Evolutionary conservation across 768 basidiomycete genomes (phyloP).

Genomic region (Hortiboletus campestris): DNA sequence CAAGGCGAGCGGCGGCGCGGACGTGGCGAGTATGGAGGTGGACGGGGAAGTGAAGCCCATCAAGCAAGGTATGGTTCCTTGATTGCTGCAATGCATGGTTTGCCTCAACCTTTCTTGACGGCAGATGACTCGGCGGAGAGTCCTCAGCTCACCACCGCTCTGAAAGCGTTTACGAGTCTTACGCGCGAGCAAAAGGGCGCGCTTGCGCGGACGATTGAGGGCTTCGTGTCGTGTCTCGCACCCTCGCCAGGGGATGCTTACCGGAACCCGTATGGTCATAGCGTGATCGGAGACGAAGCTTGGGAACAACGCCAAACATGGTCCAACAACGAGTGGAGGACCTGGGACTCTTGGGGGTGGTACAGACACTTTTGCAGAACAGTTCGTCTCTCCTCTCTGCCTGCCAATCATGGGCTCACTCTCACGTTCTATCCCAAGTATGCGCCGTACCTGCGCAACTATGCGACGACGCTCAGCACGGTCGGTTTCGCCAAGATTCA

Average conservation of each 20-base stretch:
- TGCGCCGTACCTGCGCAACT: conserved; percentile 74
- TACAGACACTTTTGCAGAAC: conserved; percentile 83
- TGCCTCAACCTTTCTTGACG: conserved; percentile 4
- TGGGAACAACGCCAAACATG: conserved; percentile 73
- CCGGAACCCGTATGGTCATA: conserved; percentile 50
- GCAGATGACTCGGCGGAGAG: conserved; percentile 56
- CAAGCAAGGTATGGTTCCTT: conserved; percentile 32
- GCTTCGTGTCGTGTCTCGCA: conserved; percentile 68
- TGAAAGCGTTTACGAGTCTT: conserved; percentile 73
- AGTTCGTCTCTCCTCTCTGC: conserved; percentile 43
- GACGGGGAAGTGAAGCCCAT: conserved; percentile 70
- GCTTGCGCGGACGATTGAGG: conserved; percentile 68
- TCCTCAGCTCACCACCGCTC: conserved; percentile 63
- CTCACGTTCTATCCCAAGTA: conserved; percentile 47
- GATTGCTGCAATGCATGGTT: too few relatives aligned
- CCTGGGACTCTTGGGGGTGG: conserved; percentile 91
- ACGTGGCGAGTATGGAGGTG: conserved; percentile 56
- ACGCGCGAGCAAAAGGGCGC: conserved; percentile 75
- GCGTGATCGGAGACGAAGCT: conserved; percentile 59
- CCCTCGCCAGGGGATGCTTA: conserved; percentile 40
- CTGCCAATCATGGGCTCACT: neutral
- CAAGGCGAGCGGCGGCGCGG: conserved; percentile 58
- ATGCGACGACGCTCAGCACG: conserved; percentile 64
- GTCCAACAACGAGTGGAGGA: conserved; percentile 74
- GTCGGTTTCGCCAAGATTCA: conserved; percentile 69